Evolutionary conservation across 2,329 filamentous ascomycete species (phyloP), one percentile per base, ranked within the genome.

Genomic region (Arthrobotrys pseudoclavata): DNA sequence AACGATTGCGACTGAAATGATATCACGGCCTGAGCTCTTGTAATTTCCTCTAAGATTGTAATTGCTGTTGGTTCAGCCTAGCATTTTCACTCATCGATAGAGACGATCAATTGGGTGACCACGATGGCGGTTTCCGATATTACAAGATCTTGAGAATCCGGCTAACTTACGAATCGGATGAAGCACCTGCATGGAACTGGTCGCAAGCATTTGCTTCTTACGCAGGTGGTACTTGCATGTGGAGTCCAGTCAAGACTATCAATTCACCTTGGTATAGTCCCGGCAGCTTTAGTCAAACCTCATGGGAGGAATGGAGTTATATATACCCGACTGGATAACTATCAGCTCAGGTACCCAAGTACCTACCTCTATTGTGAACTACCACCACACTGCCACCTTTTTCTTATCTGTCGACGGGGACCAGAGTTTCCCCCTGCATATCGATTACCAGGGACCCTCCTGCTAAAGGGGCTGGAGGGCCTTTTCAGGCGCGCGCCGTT

Each of bases 381-480:
- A 40, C 37, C 37, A 40, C 37, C 4, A 45, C 15, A 18, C n/a
- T 18, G n/a, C 42, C 42, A 20, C 42, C 42, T 12, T 45, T 45
- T 69, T 70, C 67, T 76, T 76, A 76, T 76, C 72, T 69, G 47
- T 76, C 66, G 72, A 70, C 60, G 60, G 61, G 55, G 50, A 69
- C 34, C 48, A 57, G 42, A 66, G 50, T 20, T 50, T 67, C 47
- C 72, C 72, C 72, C 72, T 76, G 72, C 72, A 76, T 76, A 70
- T 70, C 50, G 67, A 76, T 76, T 66, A 50, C 61, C 72, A 76
- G 61, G 72, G 72, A 34, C 66, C 72, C 55, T 69, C 66, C 66
- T 70, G 57, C 72, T 69, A 57, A 70, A 66, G 72, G 72, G 47
- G 64, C 29, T 69, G 72, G 60, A 76, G 13, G 34, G 42, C 63